Percentiles rank a stretch among this genome's conserved stretches.
These are phyloP conservation scores for Tetradesmus lagerheimii DNA, from an alignment of 139 green algal species.

Conservation along the genomic window DNA sequence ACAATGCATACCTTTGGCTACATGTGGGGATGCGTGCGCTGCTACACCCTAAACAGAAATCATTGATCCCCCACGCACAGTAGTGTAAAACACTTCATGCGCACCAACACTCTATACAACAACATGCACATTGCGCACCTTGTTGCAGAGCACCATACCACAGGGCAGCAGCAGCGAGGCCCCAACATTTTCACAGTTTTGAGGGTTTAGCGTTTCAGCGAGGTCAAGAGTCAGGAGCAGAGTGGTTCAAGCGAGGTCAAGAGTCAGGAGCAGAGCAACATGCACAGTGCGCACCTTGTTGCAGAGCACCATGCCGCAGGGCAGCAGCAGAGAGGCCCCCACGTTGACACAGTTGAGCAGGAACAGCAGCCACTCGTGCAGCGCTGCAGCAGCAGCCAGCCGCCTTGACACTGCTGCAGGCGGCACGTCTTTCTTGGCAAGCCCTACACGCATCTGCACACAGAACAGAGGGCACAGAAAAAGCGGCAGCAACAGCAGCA, in stretches of 20 bases:
- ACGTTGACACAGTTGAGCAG: background rate
- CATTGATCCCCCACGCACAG: too few relatives aligned
- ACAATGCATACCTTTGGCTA: too few relatives aligned
- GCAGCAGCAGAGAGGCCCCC: constrained; percentile 23
- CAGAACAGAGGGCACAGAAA: too few relatives aligned
- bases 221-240: too few relatives aligned
- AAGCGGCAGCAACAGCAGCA: background rate
- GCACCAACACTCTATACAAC: background rate
- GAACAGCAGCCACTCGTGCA: constrained; percentile 16
- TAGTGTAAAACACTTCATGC: too few relatives aligned
- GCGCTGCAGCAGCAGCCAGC: background rate
- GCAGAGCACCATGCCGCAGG: constrained; percentile 21
- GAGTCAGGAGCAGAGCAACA: too few relatives aligned
- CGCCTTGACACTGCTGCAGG: background rate
- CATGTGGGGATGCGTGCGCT: too few relatives aligned
- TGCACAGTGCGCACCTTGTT: background rate
- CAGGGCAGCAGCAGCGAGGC: constrained; percentile 33
- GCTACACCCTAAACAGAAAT: too few relatives aligned
- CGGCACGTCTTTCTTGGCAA: constrained; percentile 8
- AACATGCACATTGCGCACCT: background rate
- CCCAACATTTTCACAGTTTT: too few relatives aligned
- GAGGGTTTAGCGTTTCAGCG: too few relatives aligned
- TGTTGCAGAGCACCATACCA: constrained; percentile 13
- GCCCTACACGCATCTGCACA: background rate
- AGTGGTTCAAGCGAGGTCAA: too few relatives aligned